Percentiles rank a stretch among this genome's conserved stretches.
Conservation (phyloP, 306 rosid genomes). For the Vigna mungo region DNA sequence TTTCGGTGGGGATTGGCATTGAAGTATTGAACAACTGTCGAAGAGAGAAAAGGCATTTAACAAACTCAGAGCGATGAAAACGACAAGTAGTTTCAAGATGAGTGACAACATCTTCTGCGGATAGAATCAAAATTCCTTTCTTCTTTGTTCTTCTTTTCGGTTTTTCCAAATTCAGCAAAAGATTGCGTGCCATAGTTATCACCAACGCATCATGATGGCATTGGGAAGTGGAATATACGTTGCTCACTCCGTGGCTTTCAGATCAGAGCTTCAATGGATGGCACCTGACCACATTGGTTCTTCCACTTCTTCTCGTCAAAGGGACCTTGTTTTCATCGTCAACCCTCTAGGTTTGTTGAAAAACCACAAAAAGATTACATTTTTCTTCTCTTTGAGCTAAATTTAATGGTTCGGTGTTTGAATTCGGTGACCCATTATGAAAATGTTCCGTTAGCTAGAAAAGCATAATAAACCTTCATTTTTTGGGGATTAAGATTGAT, state of each 20-base stretch:
- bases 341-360: constrained; percentile 68
- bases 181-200: constrained; percentile 26
- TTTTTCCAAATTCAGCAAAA: background rate
- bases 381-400: constrained; percentile 24
- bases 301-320: constrained; percentile 63
- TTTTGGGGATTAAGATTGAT: constrained; percentile 14
- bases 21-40: background rate
- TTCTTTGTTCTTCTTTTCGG: background rate
- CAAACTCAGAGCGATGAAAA: background rate
- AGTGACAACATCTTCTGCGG: constrained; percentile 5
- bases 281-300: constrained; percentile 61
- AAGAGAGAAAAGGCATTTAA: background rate
- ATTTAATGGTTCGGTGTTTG: constrained; percentile 36
- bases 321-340: constrained; percentile 89
- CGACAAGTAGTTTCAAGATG: constrained; percentile 4
- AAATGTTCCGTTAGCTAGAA: background rate
- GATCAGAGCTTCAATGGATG: constrained; percentile 67
- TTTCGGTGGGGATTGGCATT: background rate
- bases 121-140: constrained; percentile 8
- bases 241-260: constrained; percentile 59
- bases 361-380: background rate
- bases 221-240: constrained; percentile 54
- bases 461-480: background rate
- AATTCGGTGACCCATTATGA: constrained; percentile 20
- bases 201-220: constrained; percentile 51